Evolutionary conservation across 768 basidiomycete species (phyloP).

Genomic region (Termitomyces sp.): DNA sequence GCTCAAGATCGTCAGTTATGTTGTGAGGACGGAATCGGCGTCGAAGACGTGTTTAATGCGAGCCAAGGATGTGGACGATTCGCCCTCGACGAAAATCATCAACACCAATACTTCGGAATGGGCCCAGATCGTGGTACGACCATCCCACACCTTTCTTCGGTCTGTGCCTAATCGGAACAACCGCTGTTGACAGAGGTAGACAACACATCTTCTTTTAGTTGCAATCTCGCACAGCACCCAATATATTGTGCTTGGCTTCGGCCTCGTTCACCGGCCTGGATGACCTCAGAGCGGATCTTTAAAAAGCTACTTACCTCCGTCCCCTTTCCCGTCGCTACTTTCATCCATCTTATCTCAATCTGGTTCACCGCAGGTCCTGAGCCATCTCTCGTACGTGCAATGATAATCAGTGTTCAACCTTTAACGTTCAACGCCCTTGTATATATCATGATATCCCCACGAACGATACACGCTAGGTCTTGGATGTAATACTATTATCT

Average conservation of each 20-base stretch:
- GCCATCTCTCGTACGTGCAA: not conserved
- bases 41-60: conserved; percentile 42
- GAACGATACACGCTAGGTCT: not conserved
- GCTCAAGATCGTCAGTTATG: conserved; percentile 34
- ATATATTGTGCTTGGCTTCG: conserved; percentile 7
- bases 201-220: not conserved
- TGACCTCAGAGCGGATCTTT: conserved; percentile 1
- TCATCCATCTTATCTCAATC: not conserved
- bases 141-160: not conserved
- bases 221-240: not conserved
- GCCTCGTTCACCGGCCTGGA: conserved; percentile 8
- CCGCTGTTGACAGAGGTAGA: not conserved
- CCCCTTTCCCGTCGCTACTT: not conserved
- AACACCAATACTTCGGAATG: not conserved
- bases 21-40: conserved; percentile 33
- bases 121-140: conserved; percentile 4
- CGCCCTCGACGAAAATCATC: conserved; percentile 19
- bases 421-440: not conserved
- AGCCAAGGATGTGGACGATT: conserved; percentile 27
- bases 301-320: not conserved
- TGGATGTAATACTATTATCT: not conserved
- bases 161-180: not conserved
- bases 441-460: not conserved
- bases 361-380: not conserved
- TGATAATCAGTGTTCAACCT: not conserved